These are phyloP conservation scores for Breynia disticha DNA, from an alignment of 441 rosid genomes.

Conservation along the genomic window DNA sequence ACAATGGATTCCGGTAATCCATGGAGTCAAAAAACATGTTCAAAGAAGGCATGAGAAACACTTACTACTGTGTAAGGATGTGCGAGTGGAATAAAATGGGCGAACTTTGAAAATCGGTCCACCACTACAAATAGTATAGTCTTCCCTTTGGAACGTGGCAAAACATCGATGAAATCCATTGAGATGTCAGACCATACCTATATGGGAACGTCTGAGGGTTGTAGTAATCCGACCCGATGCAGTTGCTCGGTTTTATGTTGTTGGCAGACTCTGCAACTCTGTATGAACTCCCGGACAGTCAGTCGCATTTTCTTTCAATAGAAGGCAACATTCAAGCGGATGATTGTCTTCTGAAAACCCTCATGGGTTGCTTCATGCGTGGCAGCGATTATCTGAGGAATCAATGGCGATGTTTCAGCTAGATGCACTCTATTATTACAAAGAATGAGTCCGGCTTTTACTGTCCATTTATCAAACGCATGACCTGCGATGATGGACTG, in stretches of 20 bases:
- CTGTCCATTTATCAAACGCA: no score
- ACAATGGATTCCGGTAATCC: not conserved
- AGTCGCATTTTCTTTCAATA: not conserved
- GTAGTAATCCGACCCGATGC: not conserved
- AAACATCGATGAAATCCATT: constrained; percentile 2
- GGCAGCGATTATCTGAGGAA: no score
- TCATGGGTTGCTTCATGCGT: no score
- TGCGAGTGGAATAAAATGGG: not conserved
- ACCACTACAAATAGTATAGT: constrained; percentile 4
- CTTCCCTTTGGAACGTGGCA: not conserved
- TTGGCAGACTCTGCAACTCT: not conserved
- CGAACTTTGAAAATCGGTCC: not conserved
- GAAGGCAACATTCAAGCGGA: not conserved
- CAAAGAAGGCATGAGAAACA: not conserved
- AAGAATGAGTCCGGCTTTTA: no score
- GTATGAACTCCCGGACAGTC: not conserved
- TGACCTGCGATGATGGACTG: no score
- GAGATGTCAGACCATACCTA: not conserved
- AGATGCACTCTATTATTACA: no score
- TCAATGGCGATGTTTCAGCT: no score
- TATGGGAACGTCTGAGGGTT: not conserved
- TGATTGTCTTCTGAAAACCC: not conserved
- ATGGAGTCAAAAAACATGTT: not conserved
- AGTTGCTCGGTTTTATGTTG: not conserved
- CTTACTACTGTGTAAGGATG: not conserved